Conservation (phyloP, 495 filamentous ascomycete genomes). For the Emericellopsis terricola region DNA sequence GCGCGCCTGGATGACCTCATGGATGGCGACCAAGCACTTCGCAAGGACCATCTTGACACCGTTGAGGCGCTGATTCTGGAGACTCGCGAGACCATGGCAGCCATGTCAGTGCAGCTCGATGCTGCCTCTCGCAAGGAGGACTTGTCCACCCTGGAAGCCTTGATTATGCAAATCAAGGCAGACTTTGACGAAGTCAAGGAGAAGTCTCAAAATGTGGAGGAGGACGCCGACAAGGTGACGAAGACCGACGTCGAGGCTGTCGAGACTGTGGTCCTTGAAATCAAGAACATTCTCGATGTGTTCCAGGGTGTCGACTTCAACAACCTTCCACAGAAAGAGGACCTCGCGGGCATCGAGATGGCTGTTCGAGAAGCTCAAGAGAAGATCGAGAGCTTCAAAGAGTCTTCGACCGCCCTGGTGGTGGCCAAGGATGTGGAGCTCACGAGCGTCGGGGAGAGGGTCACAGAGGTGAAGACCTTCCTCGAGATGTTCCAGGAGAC, state of each 20-base stretch:
- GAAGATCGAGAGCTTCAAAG: constrained; percentile 46
- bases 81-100: constrained; percentile 48
- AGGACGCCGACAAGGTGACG: constrained; percentile 47
- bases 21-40: constrained; percentile 43
- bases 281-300: constrained; percentile 57
- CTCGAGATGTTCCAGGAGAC: constrained; percentile 30
- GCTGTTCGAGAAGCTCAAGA: constrained; percentile 55
- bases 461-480: constrained; percentile 30
- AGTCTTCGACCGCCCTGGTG: constrained; percentile 57
- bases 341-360: constrained; percentile 30
- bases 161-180: constrained; percentile 56
- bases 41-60: constrained; percentile 56
- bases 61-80: constrained; percentile 54
- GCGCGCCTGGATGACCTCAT: constrained; percentile 60
- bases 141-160: constrained; percentile 50
- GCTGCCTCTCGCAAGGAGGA: constrained; percentile 58
- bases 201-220: constrained; percentile 35
- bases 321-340: constrained; percentile 44
- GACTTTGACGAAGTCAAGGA: constrained; percentile 64
- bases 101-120: constrained; percentile 38
- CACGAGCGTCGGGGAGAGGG: constrained; percentile 26
- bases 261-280: constrained; percentile 59
- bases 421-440: constrained; percentile 50
- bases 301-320: constrained; percentile 48
- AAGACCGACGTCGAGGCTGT: constrained; percentile 67